Evolutionary conservation across 2,329 filamentous ascomycete species (phyloP).

Genomic region (Cladophialophora chaetospira): DNA sequence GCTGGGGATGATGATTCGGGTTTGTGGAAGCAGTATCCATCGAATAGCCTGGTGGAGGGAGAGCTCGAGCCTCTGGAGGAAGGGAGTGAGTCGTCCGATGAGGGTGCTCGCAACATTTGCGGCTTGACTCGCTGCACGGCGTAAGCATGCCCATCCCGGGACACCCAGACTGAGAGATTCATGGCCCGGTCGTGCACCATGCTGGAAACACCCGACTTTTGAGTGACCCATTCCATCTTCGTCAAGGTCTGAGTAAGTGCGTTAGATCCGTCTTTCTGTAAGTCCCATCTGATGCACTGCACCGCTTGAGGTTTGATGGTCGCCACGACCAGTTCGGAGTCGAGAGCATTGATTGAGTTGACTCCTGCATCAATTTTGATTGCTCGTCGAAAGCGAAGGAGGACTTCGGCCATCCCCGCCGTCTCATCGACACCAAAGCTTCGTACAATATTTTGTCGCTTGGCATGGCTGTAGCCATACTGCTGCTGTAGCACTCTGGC

Average conservation of each 20-base stretch:
- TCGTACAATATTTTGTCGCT: constrained; percentile 48
- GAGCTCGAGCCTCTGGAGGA: constrained; percentile 30
- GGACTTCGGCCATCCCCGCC: constrained; percentile 79
- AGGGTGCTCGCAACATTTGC: constrained; percentile 38
- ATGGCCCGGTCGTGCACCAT: constrained; percentile 96
- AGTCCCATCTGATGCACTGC: constrained; percentile 93
- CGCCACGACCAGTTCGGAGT: constrained; percentile 89
- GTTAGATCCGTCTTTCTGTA: constrained; percentile 77
- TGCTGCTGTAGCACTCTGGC: constrained; percentile 82
- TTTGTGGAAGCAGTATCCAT: constrained; percentile 85
- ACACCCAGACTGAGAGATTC: constrained; percentile 93
- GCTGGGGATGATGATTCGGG: constrained; percentile 66
- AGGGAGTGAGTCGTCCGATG: constrained; percentile 45
- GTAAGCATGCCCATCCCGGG: constrained; percentile 82
- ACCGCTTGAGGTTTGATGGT: constrained; percentile 91
- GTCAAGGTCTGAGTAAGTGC: constrained; percentile 88
- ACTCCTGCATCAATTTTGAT: constrained; percentile 98
- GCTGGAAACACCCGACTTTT: constrained; percentile 72
- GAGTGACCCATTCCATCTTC: constrained; percentile 81
- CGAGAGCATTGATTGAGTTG: constrained; percentile 79
- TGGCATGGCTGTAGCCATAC: constrained; percentile 58
- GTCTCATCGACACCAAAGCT: constrained; percentile 77
- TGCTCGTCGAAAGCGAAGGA: constrained; percentile 91
- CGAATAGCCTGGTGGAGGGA: constrained; percentile 69
- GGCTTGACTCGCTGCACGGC: constrained; percentile 73